These are phyloP conservation scores for Phytophthora palmivora DNA, from an alignment of 352 stramenopile genomes.

Conservation along the genomic window DNA sequence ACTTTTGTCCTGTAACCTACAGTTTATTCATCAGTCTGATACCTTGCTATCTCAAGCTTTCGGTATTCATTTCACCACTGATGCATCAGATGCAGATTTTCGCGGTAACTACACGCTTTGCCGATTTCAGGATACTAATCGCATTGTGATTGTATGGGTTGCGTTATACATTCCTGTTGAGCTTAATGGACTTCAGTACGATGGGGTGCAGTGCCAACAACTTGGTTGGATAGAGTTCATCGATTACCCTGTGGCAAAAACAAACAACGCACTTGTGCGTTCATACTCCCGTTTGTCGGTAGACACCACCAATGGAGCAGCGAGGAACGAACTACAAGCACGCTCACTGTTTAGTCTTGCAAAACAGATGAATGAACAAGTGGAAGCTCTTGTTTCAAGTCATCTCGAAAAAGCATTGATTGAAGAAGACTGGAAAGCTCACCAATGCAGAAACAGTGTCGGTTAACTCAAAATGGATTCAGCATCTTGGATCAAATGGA, in stretches of 20 bases:
- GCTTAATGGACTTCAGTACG: constrained; percentile 29
- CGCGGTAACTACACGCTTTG: constrained; percentile 27
- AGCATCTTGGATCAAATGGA: no score
- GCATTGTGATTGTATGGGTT: constrained; percentile 47
- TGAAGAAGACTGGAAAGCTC: constrained; percentile 45
- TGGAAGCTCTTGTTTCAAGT: constrained; percentile 20
- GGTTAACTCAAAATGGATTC: no score
- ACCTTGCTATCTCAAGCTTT: constrained; percentile 20
- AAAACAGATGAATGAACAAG: constrained; percentile 33
- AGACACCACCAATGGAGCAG: constrained; percentile 37
- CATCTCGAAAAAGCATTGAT: constrained; percentile 37
- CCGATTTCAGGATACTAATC: constrained; percentile 39
- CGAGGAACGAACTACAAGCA: constrained; percentile 33
- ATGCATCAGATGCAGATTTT: constrained; percentile 11
- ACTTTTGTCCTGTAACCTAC: not conserved
- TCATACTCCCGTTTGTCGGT: constrained; percentile 49
- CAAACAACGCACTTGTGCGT: constrained; percentile 40
- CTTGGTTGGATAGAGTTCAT: constrained; percentile 30
- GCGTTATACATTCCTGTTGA: constrained; percentile 39
- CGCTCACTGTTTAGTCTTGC: constrained; percentile 36
- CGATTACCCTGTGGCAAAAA: not conserved
- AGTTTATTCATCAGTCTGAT: constrained; percentile 10
- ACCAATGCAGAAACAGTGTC: not conserved
- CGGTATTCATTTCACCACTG: constrained; percentile 3
- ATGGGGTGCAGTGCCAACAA: constrained; percentile 31